Percentiles rank a stretch among this genome's conserved stretches.
Evolutionary conservation across 225 moss, liverwort and hornwort species (phyloP).

Genomic region (Antitrichia curtipendula): DNA sequence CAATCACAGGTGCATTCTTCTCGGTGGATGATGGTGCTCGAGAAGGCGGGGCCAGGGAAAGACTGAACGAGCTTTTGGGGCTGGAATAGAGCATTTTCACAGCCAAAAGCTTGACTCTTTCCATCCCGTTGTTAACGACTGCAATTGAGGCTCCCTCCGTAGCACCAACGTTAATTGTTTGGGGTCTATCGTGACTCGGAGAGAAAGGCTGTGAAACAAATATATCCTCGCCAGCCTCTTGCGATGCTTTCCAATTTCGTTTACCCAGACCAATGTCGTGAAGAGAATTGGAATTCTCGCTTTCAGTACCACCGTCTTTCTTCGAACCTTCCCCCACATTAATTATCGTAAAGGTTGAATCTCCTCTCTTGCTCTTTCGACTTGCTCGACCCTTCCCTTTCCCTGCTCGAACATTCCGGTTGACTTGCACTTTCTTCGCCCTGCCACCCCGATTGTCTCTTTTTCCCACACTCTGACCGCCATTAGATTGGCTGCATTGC

Average conservation of each 20-base stretch:
- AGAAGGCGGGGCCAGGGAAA: constrained; percentile 38
- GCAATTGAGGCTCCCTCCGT: constrained; percentile 41
- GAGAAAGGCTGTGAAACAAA: constrained; percentile 55
- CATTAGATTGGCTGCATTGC: constrained; percentile 7
- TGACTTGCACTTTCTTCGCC: constrained; percentile 15
- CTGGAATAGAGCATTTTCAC: constrained; percentile 41
- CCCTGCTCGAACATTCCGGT: neutral
- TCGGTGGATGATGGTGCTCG: constrained; percentile 39
- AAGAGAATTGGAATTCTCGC: constrained; percentile 10
- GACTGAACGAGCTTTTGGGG: constrained; percentile 37
- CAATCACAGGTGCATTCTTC: constrained; percentile 24
- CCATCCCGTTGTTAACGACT: constrained; percentile 39
- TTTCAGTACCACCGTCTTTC: constrained; percentile 4
- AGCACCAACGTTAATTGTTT: constrained; percentile 30
- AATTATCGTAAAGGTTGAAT: constrained; percentile 6
- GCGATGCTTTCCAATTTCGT: constrained; percentile 33
- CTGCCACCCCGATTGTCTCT: constrained; percentile 1
- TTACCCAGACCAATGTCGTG: neutral
- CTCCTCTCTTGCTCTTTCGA: constrained; percentile 10
- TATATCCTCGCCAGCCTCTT: constrained; percentile 38
- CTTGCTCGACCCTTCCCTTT: constrained; percentile 12
- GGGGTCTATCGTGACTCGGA: constrained; percentile 40
- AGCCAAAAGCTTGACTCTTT: constrained; percentile 19
- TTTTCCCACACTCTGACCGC: neutral
- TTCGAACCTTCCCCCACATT: constrained; percentile 2